Evolutionary conservation across 2,329 filamentous ascomycete species (phyloP).

Genomic region (Neopestalotiopsis clavispora): DNA sequence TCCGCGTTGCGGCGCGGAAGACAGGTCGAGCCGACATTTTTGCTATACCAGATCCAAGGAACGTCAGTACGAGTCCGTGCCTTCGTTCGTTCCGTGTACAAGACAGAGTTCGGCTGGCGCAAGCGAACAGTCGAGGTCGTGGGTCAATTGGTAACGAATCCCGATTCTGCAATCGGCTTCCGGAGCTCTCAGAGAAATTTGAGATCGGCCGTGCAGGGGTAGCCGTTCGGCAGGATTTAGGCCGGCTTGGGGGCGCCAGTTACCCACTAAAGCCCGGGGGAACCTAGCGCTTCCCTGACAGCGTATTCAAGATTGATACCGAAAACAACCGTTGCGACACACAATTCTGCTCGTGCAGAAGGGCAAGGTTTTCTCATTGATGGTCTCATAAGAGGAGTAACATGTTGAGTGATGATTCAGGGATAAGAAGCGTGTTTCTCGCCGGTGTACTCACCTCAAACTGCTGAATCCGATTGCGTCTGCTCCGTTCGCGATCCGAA

Average conservation of each 20-base stretch:
- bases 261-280: neutral
- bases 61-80: neutral
- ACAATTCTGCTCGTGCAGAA: too few species aligned
- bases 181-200: conserved; percentile 13
- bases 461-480: conserved; percentile 8
- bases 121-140: neutral
- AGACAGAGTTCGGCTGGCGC: neutral
- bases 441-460: conserved; percentile 21
- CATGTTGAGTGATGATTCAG: neutral
- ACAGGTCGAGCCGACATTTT: conserved; percentile 34
- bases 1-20: conserved; percentile 29
- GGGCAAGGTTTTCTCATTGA: too few species aligned
- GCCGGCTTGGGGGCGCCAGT: neutral
- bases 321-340: too few species aligned
- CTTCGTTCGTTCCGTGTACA: neutral
- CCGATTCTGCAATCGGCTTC: conserved; percentile 2
- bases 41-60: conserved; percentile 10
- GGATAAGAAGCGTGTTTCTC: neutral
- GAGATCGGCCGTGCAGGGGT: conserved; percentile 11
- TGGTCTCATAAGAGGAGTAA: too few species aligned
- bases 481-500: conserved; percentile 6
- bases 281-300: neutral
- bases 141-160: neutral
- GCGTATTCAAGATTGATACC: neutral
- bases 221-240: conserved; percentile 9